Evolutionary conservation across 2,329 filamentous ascomycete genomes (phyloP).

Genomic region (Paraphoma chrysanthemicola): DNA sequence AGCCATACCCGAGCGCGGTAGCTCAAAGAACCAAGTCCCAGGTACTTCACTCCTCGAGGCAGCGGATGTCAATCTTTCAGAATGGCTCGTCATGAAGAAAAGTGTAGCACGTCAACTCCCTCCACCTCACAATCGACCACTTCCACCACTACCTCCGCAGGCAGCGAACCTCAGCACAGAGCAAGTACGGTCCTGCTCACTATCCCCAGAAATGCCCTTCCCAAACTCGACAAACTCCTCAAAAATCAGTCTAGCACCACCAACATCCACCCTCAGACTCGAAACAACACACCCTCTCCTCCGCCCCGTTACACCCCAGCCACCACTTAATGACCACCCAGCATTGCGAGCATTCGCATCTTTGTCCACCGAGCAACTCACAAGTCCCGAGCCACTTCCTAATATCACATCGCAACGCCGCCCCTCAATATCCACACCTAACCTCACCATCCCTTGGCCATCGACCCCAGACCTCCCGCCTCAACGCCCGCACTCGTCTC

Average conservation of each 20-base stretch:
- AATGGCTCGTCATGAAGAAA: constrained; percentile 19
- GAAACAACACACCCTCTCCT: constrained; percentile 23
- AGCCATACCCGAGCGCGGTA: constrained; percentile 10
- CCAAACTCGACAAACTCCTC: constrained; percentile 2
- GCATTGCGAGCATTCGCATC: constrained; percentile 14
- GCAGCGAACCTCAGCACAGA: neutral
- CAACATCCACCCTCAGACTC: constrained; percentile 9
- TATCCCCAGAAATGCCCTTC: constrained; percentile 13
- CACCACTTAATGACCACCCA: constrained; percentile 18
- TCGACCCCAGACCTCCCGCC: constrained; percentile 10
- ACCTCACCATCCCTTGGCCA: constrained; percentile 18
- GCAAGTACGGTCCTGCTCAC: constrained; percentile 22
- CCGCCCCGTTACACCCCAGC: constrained; percentile 13
- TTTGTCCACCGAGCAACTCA: neutral
- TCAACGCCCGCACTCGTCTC: constrained; percentile 8
- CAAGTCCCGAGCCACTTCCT: neutral
- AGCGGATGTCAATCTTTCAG: constrained; percentile 6
- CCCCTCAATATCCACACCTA: constrained; percentile 10
- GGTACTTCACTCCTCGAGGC: neutral
- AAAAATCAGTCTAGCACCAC: constrained; percentile 6
- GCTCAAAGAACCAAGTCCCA: constrained; percentile 1
- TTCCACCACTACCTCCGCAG: constrained; percentile 31
- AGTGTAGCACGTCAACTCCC: constrained; percentile 14
- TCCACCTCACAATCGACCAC: constrained; percentile 29
- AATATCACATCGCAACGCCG: constrained; percentile 1